Evolutionary conservation across 257 asterid genomes (phyloP), one percentile per base, ranked within the genome.

Genomic region (Solanum gandarillasii): DNA sequence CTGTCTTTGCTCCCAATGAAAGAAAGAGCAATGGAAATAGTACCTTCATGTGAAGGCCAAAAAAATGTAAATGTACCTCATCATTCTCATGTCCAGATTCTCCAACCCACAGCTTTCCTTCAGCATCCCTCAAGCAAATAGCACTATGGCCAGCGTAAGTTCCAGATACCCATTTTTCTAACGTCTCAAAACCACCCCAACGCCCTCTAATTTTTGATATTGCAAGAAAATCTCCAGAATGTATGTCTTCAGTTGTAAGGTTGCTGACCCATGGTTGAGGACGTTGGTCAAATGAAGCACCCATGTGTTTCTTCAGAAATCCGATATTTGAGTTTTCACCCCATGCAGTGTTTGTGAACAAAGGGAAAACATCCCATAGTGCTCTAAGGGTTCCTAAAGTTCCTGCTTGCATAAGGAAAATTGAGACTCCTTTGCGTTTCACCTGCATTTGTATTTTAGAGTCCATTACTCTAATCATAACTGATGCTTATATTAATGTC

Each of bases 151-250:
- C 98, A 67, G 97, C 98, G 91, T 94, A 96, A 87, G 98, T 86
- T 21, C 98, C 98, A 9, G 94, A 94, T 70, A 94, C 98, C 98
- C 98, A 95, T 91, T 96, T 96, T 91, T 96, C 98, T 9, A 94
- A 86, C 9, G 99, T 94, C 95, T 96, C 98, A 84, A 96, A 94
- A 75, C 94, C 99, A 87, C 99, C 99, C 98, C 98, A 95, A 32
- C 96, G 92, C 67, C 99, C 99, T 85, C 96, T 92, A 46, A 96
- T 93, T 90, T 95, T 96, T 25, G 98, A 96, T 87, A 96, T 76
- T 1, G 93, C 98, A 39, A 96, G 92, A 81, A 95, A 95, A 91
- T 95, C 98, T 32, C 98, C 98, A 36, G 99, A 95, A 86, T 95
- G 95, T 88, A 96, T 92, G 68, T 94, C 95, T 12, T 92, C 98